A percentile compares a stretch with the other conserved stretches of the same genome.
These are phyloP conservation scores for Trichophyton simii DNA, from an alignment of 2,329 filamentous ascomycete species.

Conservation along the genomic window DNA sequence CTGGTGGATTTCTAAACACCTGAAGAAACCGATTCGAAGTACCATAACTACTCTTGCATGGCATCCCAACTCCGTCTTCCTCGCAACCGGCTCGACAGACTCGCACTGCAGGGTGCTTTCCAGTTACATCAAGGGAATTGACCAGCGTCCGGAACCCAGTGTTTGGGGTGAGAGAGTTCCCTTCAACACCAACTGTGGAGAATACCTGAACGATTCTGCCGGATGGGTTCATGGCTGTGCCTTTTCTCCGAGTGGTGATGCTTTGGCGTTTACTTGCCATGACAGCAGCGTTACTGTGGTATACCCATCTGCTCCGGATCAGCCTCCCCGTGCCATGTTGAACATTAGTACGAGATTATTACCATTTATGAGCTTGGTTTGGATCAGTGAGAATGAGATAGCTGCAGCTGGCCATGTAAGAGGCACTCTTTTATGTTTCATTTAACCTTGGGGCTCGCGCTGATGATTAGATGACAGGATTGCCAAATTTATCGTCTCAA, in stretches of 20 bases:
- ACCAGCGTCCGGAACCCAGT: constrained; percentile 69
- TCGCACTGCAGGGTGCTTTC: constrained; percentile 92
- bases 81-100: constrained; percentile 93
- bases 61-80: constrained; percentile 93
- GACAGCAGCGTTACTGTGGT: constrained; percentile 95
- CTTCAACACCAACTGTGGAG: constrained; percentile 96
- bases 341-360: constrained; percentile 81
- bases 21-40: constrained; percentile 97
- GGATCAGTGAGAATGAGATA: constrained; percentile 85
- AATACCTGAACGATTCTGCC: constrained; percentile 89
- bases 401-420: constrained; percentile 78
- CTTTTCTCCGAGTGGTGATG: constrained; percentile 85
- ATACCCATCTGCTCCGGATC: constrained; percentile 81
- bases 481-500: constrained; percentile 81
- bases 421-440: background rate
- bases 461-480: constrained; percentile 32
- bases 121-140: constrained; percentile 89
- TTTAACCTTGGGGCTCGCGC: background rate
- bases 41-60: constrained; percentile 90
- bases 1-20: constrained; percentile 99
- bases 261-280: constrained; percentile 86
- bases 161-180: constrained; percentile 92
- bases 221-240: constrained; percentile 91
- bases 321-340: constrained; percentile 79
- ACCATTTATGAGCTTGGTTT: constrained; percentile 84